Percentiles rank a stretch among this genome's conserved stretches.
Evolutionary conservation across 2,329 filamentous ascomycete genomes (phyloP).

Genomic region (Phialocephala sp.): DNA sequence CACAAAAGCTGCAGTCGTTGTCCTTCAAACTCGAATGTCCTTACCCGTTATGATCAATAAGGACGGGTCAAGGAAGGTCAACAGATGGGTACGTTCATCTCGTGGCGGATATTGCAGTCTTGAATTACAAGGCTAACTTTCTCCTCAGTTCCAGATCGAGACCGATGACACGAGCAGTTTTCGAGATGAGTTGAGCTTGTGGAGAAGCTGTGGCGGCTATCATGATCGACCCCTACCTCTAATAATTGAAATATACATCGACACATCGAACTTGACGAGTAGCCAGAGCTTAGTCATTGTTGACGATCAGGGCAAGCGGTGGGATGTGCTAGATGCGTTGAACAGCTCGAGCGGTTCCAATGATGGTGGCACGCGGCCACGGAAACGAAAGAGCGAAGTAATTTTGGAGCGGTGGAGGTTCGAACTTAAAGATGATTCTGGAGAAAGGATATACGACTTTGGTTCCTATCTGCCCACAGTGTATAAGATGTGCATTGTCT

Average conservation of each 20-base stretch:
- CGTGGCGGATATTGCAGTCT: constrained; percentile 16
- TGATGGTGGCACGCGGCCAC: constrained; percentile 32
- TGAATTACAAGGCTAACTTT: not conserved
- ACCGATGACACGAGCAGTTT: constrained; percentile 92
- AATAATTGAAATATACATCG: constrained; percentile 89
- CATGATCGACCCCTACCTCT: constrained; percentile 81
- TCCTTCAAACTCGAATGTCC: constrained; percentile 80
- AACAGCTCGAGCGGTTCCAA: constrained; percentile 62
- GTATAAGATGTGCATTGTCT: constrained; percentile 96
- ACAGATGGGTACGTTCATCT: constrained; percentile 78
- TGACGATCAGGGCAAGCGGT: constrained; percentile 88
- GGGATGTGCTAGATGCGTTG: constrained; percentile 88
- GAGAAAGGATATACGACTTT: constrained; percentile 60
- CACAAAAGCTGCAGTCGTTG: constrained; percentile 82
- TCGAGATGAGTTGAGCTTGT: constrained; percentile 77
- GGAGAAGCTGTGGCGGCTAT: constrained; percentile 80
- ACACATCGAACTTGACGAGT: constrained; percentile 76
- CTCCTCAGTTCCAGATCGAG: constrained; percentile 84
- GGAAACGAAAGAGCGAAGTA: constrained; percentile 68
- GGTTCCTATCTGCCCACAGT: constrained; percentile 76
- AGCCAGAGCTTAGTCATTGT: constrained; percentile 87
- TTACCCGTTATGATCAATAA: constrained; percentile 61
- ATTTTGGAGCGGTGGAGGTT: constrained; percentile 91
- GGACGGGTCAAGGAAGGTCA: constrained; percentile 67
- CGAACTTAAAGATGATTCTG: constrained; percentile 70